Base-by-base conservation (phyloP, 192 early-diverging fungal species). In the Chytriomyces confervae region DNA sequence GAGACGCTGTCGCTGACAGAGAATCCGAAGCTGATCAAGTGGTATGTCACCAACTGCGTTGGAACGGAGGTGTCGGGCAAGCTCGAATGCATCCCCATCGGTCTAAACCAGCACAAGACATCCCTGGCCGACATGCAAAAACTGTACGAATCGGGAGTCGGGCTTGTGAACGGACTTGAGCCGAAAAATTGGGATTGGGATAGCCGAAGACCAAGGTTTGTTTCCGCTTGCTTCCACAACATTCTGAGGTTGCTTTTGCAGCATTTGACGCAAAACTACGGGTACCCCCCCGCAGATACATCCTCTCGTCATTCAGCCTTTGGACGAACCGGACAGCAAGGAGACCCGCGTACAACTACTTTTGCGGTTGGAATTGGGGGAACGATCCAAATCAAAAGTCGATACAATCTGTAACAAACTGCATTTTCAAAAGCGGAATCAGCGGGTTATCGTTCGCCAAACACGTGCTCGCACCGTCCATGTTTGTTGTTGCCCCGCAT, bases 401-500 rank as follows among this genome's bases (percentile, higher is more conserved):
- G 1, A 69, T 48, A 20, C 11, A 69, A 20, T 13, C 20, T 13
- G 53, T 5, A 57, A n/a, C 53, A 13, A 57, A 57, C 18, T 69
- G 49, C 36, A 72, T 23, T 36, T 50, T 49, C 23, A 53, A 53
- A 27, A 29, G 51, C 18, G 47, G 51, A 45, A 43, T 66, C 27
- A 43, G 18, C 50, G 29, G 44, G 29, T 8, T 69, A 11, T 48
- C 50, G 10, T 69, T 70, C 44, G 47, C 50, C 61, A 57, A 36
- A 36, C 23, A 71, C n/a, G 46, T 79, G 27, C 36, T 79, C 7
- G 75, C 76, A 16, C 36, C 48, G 10, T 57, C 62, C 43, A 44
- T 45, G 36, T 79, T 79, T 65, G 77, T 78, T 11, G 24, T 79
- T 57, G 78, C 77, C 10, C 77, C 77, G 0, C 50, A 46, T 23